Conservation (phyloP, 257 asterid species). For the Primulina tabacum region DNA sequence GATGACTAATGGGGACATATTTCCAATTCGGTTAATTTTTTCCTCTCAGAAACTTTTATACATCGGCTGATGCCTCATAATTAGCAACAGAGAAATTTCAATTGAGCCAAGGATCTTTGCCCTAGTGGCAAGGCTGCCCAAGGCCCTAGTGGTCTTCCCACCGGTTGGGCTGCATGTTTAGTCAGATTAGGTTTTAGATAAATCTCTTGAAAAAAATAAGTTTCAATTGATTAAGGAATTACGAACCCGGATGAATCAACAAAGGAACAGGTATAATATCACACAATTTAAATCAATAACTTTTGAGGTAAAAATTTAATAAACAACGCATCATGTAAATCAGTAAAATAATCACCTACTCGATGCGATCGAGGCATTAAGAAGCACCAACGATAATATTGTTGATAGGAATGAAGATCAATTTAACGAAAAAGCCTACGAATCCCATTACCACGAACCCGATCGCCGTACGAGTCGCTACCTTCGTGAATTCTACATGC, state of each 20-base stretch:
- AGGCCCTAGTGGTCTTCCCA: no score
- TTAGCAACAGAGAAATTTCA: background rate
- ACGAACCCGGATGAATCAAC: background rate
- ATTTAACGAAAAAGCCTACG: conserved; percentile 43
- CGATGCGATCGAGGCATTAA: background rate
- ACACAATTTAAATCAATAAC: background rate
- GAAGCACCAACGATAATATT: conserved; percentile 43
- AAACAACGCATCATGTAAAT: background rate
- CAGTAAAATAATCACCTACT: conserved; percentile 8
- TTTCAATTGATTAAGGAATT: background rate
- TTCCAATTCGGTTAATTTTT: background rate
- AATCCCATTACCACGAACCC: conserved; percentile 52
- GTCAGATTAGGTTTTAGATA: no score
- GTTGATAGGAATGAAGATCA: conserved; percentile 45
- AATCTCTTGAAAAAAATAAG: no score
- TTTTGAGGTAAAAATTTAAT: background rate
- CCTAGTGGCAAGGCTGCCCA: no score
- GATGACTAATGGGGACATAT: background rate
- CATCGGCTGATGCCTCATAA: background rate
- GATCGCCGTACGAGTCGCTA: conserved; percentile 45
- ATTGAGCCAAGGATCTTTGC: no score
- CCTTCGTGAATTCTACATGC: conserved; percentile 36
- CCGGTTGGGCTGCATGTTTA: no score
- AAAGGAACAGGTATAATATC: background rate
- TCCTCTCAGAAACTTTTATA: background rate